Conservation (phyloP, 164 flowering plant species). For the Magnolia sinica region DNA sequence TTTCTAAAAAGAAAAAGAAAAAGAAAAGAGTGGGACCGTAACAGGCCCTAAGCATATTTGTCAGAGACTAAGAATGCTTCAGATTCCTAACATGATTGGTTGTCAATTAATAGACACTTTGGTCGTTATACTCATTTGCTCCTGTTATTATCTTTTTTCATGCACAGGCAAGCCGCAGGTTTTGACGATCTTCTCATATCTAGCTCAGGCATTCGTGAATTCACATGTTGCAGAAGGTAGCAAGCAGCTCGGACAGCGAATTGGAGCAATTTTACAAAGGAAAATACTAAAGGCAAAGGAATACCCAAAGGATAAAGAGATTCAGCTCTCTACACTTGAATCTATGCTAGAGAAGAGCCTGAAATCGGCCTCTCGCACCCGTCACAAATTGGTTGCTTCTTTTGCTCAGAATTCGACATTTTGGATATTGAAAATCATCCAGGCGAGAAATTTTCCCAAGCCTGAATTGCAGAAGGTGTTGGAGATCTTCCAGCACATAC, state of each 20-base stretch:
- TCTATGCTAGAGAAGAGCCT: constrained; percentile 61
- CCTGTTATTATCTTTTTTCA: neutral
- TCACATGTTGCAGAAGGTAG: constrained; percentile 61
- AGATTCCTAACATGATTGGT: neutral
- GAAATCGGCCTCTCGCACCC: constrained; percentile 55
- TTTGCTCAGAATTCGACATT: constrained; percentile 70
- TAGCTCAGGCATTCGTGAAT: constrained; percentile 68
- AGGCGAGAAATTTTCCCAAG: constrained; percentile 41
- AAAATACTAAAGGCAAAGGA: constrained; percentile 81
- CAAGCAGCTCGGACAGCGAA: constrained; percentile 85
- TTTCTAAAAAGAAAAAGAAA: neutral
- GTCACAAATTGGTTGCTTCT: constrained; percentile 62
- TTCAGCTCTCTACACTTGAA: constrained; percentile 51
- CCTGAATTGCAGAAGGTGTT: constrained; percentile 42
- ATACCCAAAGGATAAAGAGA: constrained; percentile 54
- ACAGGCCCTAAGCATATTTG: neutral
- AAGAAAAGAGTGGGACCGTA: neutral
- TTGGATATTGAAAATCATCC: constrained; percentile 76
- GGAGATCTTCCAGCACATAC: constrained; percentile 38
- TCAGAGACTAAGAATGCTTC: neutral
- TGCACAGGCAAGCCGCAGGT: constrained; percentile 66
- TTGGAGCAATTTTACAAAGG: constrained; percentile 83
- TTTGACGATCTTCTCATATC: constrained; percentile 65
- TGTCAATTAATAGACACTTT: neutral
- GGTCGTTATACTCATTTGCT: neutral